Evolutionary conservation across 306 rosid species (phyloP), one percentile per base, ranked within the genome.

Genomic region (Prunus davidiana): DNA sequence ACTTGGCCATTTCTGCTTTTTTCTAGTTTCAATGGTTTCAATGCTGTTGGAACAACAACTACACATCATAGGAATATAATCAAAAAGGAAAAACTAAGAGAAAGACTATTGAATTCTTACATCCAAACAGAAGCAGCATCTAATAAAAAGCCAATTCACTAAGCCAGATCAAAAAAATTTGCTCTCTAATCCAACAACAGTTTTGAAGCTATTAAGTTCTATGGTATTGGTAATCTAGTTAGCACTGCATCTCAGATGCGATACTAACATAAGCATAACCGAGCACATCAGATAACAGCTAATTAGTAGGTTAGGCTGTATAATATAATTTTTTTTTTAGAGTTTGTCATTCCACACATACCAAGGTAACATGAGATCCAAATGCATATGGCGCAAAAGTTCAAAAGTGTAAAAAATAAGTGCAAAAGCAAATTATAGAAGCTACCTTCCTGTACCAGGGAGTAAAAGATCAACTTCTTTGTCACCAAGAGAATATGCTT

Each of bases 371-470:
- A 30, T 20, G 18, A 16, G 55, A 60, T 70, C 11, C 30, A 16
- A 51, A 52, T n/a, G 72, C 27, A 14, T 58, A 57, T 7, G 54
- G 41, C 11, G 27, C 6, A 6, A 20, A 65, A 34, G 16, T 2
- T 24, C 49, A 22, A 20, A 76, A 52, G 27, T 12, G 20, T n/a
- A 14, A 16, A 43, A 19, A 8, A 16, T 15, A 45, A 47, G 62
- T 20, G 15, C 11, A 56, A 56, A 55, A 22, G 12, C 32, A n/a
- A n/a, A 18, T 8, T 12, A 58, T 32, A 60, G 82, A 76, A 75
- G 64, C 34, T 83, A 95, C 97, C 99, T 95, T 81, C 88, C 99
- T 25, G 92, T 95, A 38, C 97, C 99, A 50, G 97, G 99, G 52
- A 95, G 88, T 52, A 92, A 84, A 65, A 95, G 91, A 88, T 95